Evolutionary conservation across 495 filamentous ascomycete genomes (phyloP).

Genomic region (Friedmanniomyces endolithicus): DNA sequence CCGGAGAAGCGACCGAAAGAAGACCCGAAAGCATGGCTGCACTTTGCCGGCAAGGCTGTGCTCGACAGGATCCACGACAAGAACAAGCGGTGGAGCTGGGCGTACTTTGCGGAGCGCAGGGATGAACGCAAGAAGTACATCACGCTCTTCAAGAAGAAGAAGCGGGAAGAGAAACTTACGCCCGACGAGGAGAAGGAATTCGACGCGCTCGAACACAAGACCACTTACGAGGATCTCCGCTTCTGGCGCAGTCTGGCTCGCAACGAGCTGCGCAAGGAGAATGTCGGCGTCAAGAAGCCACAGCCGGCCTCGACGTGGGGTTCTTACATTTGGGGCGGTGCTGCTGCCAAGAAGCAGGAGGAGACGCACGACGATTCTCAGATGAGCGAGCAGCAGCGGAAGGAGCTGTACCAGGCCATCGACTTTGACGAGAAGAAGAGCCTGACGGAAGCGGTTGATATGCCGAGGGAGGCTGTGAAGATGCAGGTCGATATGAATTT

Average conservation of each 20-base stretch:
- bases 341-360: conserved; percentile 37
- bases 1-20: conserved; percentile 79
- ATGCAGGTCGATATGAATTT: conserved; percentile 82
- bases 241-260: conserved; percentile 93
- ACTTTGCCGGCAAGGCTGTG: conserved; percentile 77
- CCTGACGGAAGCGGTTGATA: conserved; percentile 72
- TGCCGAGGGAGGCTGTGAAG: conserved; percentile 81
- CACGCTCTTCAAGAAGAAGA: conserved; percentile 84
- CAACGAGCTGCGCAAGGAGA: conserved; percentile 90
- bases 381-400: conserved; percentile 89
- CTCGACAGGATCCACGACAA: conserved; percentile 86
- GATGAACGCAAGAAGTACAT: conserved; percentile 87
- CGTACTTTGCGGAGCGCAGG: conserved; percentile 78
- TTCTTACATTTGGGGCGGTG: conserved; percentile 66
- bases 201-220: conserved; percentile 67
- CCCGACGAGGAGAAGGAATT: conserved; percentile 59
- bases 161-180: conserved; percentile 61
- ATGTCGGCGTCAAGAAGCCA: conserved; percentile 64
- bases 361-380: conserved; percentile 54
- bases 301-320: conserved; percentile 65
- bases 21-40: conserved; percentile 81
- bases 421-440: conserved; percentile 96
- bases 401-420: conserved; percentile 93
- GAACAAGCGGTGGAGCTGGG: conserved; percentile 87
- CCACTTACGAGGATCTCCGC: conserved; percentile 87